A percentile compares a stretch with the other conserved stretches of the same genome.
Evolutionary conservation across 2,329 filamentous ascomycete species (phyloP).

Genomic region (Trichophyton schoenleinii): DNA sequence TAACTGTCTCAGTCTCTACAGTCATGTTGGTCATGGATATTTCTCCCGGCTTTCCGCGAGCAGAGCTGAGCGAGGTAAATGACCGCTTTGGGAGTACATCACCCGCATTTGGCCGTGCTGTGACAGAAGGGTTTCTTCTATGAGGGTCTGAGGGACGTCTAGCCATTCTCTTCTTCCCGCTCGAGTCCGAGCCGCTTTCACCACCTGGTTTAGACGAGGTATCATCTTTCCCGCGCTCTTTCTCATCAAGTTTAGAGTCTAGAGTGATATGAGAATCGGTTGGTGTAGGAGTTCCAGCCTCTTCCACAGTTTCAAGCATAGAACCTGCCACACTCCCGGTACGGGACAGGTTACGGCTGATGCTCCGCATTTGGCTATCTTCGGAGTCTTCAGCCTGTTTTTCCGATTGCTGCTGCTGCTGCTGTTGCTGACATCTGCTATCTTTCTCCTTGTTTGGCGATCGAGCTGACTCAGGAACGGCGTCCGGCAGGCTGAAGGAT

Average conservation of each 20-base stretch:
- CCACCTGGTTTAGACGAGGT: slow-evolving; percentile 31
- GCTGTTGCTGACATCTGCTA: slow-evolving; percentile 22
- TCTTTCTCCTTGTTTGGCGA: background rate
- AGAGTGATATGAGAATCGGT: slow-evolving; percentile 26
- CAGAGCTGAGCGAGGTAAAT: slow-evolving; percentile 49
- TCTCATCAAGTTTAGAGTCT: slow-evolving; percentile 20
- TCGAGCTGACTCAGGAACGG: background rate
- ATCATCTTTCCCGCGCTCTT: slow-evolving; percentile 9
- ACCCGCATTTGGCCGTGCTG: slow-evolving; percentile 32
- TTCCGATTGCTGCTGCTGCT: background rate
- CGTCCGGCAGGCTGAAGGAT: background rate
- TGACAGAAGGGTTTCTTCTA: slow-evolving; percentile 27
- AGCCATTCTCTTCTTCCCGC: slow-evolving; percentile 23
- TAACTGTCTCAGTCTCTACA: slow-evolving; percentile 92
- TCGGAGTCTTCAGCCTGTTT: slow-evolving; percentile 14
- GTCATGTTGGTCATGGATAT: slow-evolving; percentile 84
- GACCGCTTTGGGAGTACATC: slow-evolving; percentile 52
- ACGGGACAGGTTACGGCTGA: slow-evolving; percentile 46
- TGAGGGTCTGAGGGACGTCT: slow-evolving; percentile 19
- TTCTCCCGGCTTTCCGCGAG: slow-evolving; percentile 58
- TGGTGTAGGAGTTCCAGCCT: slow-evolving; percentile 63
- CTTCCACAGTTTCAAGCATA: slow-evolving; percentile 78
- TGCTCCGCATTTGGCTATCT: slow-evolving; percentile 8
- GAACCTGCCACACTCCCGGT: slow-evolving; percentile 48
- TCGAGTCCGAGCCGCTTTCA: slow-evolving; percentile 50